Evolutionary conservation across 2,329 filamentous ascomycete genomes (phyloP).

Genomic region (Chrysoporthe puriensis): DNA sequence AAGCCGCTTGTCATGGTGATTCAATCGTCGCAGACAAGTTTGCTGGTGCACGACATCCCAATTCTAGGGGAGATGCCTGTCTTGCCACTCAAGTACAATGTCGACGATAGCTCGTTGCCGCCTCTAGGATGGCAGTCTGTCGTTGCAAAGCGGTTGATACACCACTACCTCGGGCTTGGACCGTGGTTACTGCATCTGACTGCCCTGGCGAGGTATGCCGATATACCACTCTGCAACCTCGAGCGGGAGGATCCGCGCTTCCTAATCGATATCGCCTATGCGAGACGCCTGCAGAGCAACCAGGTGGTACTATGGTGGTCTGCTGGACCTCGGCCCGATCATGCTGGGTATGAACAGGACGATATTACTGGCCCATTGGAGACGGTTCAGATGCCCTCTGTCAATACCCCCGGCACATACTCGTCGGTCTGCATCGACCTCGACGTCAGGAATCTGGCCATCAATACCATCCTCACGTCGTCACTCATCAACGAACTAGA

Average conservation of each 20-base stretch:
- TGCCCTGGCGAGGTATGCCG: constrained; percentile 86
- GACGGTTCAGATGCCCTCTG: constrained; percentile 84
- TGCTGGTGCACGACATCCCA: constrained; percentile 83
- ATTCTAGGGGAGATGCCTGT: constrained; percentile 83
- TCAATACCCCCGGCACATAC: constrained; percentile 93
- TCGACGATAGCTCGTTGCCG: constrained; percentile 82
- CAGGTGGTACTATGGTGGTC: constrained; percentile 99
- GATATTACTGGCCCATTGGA: constrained; percentile 84
- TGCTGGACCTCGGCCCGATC: constrained; percentile 80
- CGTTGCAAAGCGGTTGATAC: constrained; percentile 81
- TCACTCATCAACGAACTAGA: constrained; percentile 97
- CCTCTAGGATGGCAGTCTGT: constrained; percentile 93
- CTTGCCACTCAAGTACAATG: constrained; percentile 78
- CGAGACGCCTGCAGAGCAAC: constrained; percentile 83
- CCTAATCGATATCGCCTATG: constrained; percentile 94
- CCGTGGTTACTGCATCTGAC: constrained; percentile 90
- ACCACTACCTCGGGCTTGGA: constrained; percentile 89
- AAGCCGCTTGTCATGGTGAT: constrained; percentile 83
- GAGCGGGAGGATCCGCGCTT: constrained; percentile 93
- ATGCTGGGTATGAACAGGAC: constrained; percentile 94
- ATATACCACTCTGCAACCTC: constrained; percentile 92
- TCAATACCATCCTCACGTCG: constrained; percentile 96
- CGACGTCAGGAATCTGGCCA: constrained; percentile 89
- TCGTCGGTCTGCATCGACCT: constrained; percentile 96
- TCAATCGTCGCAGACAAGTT: constrained; percentile 82